Base-by-base conservation (phyloP, 129 eudicot species). In the Oenanthe sinensis region DNA sequence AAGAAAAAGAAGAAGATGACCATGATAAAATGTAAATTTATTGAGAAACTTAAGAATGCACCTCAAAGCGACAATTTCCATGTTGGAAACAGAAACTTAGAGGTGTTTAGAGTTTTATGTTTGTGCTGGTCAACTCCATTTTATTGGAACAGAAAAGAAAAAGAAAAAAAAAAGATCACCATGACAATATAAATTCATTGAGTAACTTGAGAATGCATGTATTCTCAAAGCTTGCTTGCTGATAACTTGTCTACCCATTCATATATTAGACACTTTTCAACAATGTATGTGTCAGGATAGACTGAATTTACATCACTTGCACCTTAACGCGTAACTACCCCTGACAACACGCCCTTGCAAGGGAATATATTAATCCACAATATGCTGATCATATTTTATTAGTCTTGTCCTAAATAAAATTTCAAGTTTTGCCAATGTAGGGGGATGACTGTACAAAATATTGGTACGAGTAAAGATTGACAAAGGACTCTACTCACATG, bases 401-500 rank as follows among this genome's bases (percentile, higher is more conserved):
- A 8, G 69, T 24, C 36, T 62, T 52, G 4, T 62, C 6, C 30
- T 62, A 16, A 62, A 24, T 9, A 17, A 2, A 9, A n/a, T 62
- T 62, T 62, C 16, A n/a, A 11, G 36, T 62, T 62, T 26, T 67
- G 72, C 72, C 14, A 30, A 28, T 13, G 72, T 67, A 67, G 72
- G 10, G 42, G 43, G 43, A 3, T 12, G 22, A 67, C 15, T 12
- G 30, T 40, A 80, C 15, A 65, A 43, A 71, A 76, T 71, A 60
- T 24, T 24, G 33, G 33, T 3, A n/a, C 0, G 11, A 24, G 33
- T 60, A 67, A n/a, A 74, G 26, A 54, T 82, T 74, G 50, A 60
- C 36, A 37, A 40, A 47, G 24, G 77, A 74, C 43, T 45, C 42
- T 52, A 86, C 96, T 89, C 65, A 93, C 98, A 85, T 86, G 98